Evolutionary conservation across 176 grass and related monocot species (phyloP).

Genomic region (Oryza brachyantha): DNA sequence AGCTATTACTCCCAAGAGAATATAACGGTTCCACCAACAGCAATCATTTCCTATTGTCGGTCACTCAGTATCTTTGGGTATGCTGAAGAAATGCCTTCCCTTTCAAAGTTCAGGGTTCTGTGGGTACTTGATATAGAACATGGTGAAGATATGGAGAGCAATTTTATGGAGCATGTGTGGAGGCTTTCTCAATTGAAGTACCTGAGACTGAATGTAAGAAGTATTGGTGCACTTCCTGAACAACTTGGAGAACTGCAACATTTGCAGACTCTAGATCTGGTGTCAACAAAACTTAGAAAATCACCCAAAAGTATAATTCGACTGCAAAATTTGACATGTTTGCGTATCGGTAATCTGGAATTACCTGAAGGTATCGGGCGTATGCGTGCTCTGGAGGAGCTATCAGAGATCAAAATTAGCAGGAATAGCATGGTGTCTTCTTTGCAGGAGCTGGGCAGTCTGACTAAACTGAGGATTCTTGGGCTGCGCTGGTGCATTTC

Average conservation of each 20-base stretch:
- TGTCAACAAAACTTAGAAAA: slow-evolving; percentile 17
- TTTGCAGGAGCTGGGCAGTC: slow-evolving; percentile 17
- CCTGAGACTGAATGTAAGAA: slow-evolving; percentile 22
- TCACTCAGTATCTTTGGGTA: slow-evolving; percentile 33
- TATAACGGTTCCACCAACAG: slow-evolving; percentile 6
- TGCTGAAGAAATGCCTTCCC: slow-evolving; percentile 26
- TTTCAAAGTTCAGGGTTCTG: slow-evolving; percentile 25
- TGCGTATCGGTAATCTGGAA: neutral
- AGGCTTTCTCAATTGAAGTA: slow-evolving; percentile 27
- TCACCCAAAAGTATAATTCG: slow-evolving; percentile 18
- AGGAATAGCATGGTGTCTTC: neutral
- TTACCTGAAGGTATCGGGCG: slow-evolving; percentile 28
- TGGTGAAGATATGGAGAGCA: slow-evolving; percentile 21
- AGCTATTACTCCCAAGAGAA: slow-evolving; percentile 17
- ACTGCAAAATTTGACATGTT: slow-evolving; percentile 14
- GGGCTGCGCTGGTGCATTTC: neutral
- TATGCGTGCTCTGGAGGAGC: slow-evolving; percentile 27
- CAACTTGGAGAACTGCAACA: slow-evolving; percentile 22
- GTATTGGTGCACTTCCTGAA: slow-evolving; percentile 23
- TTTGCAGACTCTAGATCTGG: slow-evolving; percentile 26
- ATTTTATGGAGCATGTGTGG: slow-evolving; percentile 19
- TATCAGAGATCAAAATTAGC: slow-evolving; percentile 21
- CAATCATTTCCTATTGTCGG: neutral
- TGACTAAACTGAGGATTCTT: slow-evolving; percentile 32
- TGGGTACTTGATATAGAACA: slow-evolving; percentile 43